phyloP scores from a whole-genome alignment of 371 early-diverging fungal genomes.

The Fennellomyces sp. region DNA sequence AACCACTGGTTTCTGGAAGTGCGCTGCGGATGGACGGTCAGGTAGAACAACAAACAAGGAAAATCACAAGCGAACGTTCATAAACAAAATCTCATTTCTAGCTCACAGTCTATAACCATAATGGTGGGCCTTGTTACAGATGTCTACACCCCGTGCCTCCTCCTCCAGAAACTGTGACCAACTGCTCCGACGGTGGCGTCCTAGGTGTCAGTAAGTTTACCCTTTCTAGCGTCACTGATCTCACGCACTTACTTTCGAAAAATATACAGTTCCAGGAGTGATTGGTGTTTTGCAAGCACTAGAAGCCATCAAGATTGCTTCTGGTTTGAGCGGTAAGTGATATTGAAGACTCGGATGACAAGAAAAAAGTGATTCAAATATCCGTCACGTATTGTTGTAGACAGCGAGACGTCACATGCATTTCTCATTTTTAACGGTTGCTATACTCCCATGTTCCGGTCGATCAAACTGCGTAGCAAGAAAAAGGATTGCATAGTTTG shows the following conservation, averaged over 20 bases:
- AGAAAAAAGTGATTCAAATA: no score
- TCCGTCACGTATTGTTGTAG: no score
- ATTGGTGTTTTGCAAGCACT: conserved; percentile 96
- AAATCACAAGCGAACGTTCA: background rate
- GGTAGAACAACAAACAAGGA: conserved; percentile 27
- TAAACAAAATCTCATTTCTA: conserved; percentile 21
- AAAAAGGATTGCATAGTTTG: conserved; percentile 83
- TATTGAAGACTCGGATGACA: no score
- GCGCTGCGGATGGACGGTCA: conserved; percentile 96
- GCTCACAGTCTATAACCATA: conserved; percentile 86
- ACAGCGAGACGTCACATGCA: conserved; percentile 53
- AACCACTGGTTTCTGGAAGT: conserved; percentile 93
- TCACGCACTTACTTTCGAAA: background rate
- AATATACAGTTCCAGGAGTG: conserved; percentile 81
- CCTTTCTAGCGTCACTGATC: background rate
- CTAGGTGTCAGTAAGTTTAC: conserved; percentile 80
- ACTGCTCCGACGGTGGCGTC: conserved; percentile 98
- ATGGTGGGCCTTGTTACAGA: conserved; percentile 95
- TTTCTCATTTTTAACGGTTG: conserved; percentile 83
- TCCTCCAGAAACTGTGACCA: conserved; percentile 84
- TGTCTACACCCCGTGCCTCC: conserved; percentile 96
- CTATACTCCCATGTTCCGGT: conserved; percentile 75
- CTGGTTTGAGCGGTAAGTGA: conserved; percentile 39
- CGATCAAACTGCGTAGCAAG: conserved; percentile 74
- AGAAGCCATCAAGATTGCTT: conserved; percentile 90